Base-by-base conservation (phyloP, 169 alveolate species). In the Hepatocystis sp. region DNA sequence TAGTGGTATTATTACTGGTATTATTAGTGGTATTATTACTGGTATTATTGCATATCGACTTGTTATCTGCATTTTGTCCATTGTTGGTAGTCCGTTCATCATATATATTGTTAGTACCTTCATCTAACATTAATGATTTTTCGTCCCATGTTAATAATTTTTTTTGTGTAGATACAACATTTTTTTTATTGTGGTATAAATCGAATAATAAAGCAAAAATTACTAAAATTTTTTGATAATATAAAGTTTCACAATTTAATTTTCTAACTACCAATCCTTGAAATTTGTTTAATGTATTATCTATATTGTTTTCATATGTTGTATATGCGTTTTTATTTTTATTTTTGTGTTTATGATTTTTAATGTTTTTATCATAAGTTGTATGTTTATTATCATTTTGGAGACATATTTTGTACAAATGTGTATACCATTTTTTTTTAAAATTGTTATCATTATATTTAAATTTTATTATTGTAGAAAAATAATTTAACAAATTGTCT, bases 211-310 rank as follows among this genome's bases (percentile, higher is more conserved):
- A 51, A 21, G 66, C 56, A 4, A 46, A 27, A 19, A 42, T 56
- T 17, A 56, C 76, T 32, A 76, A 27, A n/a, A 76, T 76, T 56
- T 76, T 76, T 36, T 52, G 88, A 46, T 76, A 76, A 63, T 76
- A 76, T 51, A 76, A 76, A 56, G 56, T 76, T 27, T 76, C 78
- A 28, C 88, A 76, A 56, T 76, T 76, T 44, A 76, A 30, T 76
- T 60, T 56, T 42, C 88, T 25, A 8, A 56, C 34, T 1, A 76
- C 21, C 15, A 76, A 28, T 4, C 13, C 25, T 58, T 76, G 88
- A 7, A 76, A 13, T 7, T 76, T 76, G 32, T 40, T 28, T 19
- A 76, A 21, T 17, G 58, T 21, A 15, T 76, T 65, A 36, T 76
- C 88, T 49, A 76, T 51, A 58, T 76, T 76, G n/a, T 76, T 58